These are phyloP conservation scores for Durio zibethinus DNA, from an alignment of 345 rosid genomes.

Conservation along the genomic window DNA sequence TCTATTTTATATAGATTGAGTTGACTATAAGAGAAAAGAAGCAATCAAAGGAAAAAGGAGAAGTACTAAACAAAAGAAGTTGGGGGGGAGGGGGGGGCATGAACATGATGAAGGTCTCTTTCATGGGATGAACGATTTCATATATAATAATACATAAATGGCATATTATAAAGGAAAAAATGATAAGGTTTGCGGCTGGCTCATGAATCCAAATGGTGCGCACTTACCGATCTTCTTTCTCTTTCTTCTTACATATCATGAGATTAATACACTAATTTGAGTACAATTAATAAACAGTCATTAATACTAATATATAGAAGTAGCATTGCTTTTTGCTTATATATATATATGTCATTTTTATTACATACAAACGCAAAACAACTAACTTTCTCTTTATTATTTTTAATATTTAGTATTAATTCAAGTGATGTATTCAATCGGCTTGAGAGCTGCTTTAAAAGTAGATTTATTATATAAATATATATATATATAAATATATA, in stretches of 20 bases:
- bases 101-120: constrained; percentile 1
- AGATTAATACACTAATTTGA: too few species aligned
- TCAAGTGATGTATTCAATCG: not conserved
- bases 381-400: not conserved
- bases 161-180: not conserved
- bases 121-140: not conserved
- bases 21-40: not conserved
- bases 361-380: not conserved
- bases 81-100: not conserved
- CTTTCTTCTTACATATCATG: too few species aligned
- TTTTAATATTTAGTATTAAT: not conserved
- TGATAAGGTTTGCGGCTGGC: not conserved
- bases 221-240: not conserved
- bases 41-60: not conserved
- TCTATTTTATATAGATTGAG: not conserved
- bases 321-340: not conserved
- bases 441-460: not conserved
- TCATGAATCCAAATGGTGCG: not conserved
- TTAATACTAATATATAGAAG: too few species aligned
- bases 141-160: not conserved
- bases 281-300: too few species aligned
- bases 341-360: not conserved
- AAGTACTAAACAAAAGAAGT: not conserved
- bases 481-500: too few species aligned
- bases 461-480: too few species aligned